These are phyloP conservation scores for Elasticomyces elasticus DNA, from an alignment of 495 filamentous ascomycete genomes.

Conservation along the genomic window DNA sequence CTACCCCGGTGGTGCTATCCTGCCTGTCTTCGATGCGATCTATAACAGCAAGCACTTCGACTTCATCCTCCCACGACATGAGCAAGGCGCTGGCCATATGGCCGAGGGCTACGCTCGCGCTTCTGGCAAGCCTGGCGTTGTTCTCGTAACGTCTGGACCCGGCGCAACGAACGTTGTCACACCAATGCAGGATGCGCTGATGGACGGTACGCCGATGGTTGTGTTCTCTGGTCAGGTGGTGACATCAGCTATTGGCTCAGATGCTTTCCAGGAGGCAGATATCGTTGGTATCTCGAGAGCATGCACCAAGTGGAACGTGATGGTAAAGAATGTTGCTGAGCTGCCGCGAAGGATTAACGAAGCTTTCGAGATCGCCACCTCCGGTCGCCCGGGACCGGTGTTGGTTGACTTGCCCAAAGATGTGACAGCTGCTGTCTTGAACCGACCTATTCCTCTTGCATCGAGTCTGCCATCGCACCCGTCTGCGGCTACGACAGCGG, in stretches of 20 bases:
- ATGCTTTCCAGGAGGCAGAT: slow-evolving; percentile 75
- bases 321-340: slow-evolving; percentile 71
- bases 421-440: slow-evolving; percentile 57
- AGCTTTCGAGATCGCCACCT: slow-evolving; percentile 75
- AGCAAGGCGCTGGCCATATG: slow-evolving; percentile 77
- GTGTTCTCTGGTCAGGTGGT: slow-evolving; percentile 71
- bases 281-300: slow-evolving; percentile 65
- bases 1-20: slow-evolving; percentile 69
- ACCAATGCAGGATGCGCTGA: slow-evolving; percentile 68
- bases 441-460: slow-evolving; percentile 58
- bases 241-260: slow-evolving; percentile 63
- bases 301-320: slow-evolving; percentile 80
- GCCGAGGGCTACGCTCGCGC: slow-evolving; percentile 69
- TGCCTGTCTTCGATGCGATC: slow-evolving; percentile 77
- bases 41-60: slow-evolving; percentile 73
- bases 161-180: slow-evolving; percentile 73
- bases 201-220: slow-evolving; percentile 69
- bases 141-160: slow-evolving; percentile 68
- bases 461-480: slow-evolving; percentile 54
- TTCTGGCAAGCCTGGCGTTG: slow-evolving; percentile 64
- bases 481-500: slow-evolving; percentile 58
- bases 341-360: slow-evolving; percentile 70
- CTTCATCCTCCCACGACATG: slow-evolving; percentile 68
- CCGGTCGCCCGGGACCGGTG: slow-evolving; percentile 66
- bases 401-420: slow-evolving; percentile 73